Conservation (phyloP, 192 early-diverging fungal genomes). For the Fimicolochytrium jonesii region DNA sequence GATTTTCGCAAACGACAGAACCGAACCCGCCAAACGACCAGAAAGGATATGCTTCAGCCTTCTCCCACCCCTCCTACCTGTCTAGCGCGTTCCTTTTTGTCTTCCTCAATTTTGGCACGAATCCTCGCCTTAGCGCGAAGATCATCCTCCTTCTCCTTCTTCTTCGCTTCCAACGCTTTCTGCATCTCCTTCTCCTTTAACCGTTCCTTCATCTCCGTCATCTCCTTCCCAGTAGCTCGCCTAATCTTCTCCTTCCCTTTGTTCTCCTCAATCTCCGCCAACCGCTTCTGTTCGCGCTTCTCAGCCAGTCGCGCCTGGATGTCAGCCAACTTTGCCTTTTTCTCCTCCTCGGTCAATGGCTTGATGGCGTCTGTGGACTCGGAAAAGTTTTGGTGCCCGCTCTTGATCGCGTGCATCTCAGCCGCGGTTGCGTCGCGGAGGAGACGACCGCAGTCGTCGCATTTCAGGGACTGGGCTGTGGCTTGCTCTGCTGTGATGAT, state of each 20-base stretch:
- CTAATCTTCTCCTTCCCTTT: constrained; percentile 65
- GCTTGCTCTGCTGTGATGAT: constrained; percentile 67
- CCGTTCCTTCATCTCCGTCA: constrained; percentile 63
- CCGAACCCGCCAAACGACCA: no score
- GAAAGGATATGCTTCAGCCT: background rate
- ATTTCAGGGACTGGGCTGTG: constrained; percentile 73
- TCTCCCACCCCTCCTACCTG: constrained; percentile 43
- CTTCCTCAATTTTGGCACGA: constrained; percentile 73
- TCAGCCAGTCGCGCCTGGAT: constrained; percentile 58
- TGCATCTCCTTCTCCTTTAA: constrained; percentile 71
- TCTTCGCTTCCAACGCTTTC: constrained; percentile 64
- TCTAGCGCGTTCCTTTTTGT: constrained; percentile 65
- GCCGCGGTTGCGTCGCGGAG: constrained; percentile 72
- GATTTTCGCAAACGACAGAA: no score
- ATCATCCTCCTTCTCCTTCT: constrained; percentile 76
- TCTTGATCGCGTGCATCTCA: constrained; percentile 70
- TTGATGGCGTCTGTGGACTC: constrained; percentile 73
- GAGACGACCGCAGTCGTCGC: constrained; percentile 79
- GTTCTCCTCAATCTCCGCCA: constrained; percentile 60
- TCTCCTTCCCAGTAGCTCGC: constrained; percentile 68
- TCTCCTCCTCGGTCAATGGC: constrained; percentile 79
- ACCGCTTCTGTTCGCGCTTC: constrained; percentile 60
- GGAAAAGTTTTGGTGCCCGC: constrained; percentile 68
- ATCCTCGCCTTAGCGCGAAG: constrained; percentile 68
- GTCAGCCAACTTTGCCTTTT: constrained; percentile 64